Evolutionary conservation across 495 filamentous ascomycete genomes (phyloP).

Genomic region (Xylaria acuta): DNA sequence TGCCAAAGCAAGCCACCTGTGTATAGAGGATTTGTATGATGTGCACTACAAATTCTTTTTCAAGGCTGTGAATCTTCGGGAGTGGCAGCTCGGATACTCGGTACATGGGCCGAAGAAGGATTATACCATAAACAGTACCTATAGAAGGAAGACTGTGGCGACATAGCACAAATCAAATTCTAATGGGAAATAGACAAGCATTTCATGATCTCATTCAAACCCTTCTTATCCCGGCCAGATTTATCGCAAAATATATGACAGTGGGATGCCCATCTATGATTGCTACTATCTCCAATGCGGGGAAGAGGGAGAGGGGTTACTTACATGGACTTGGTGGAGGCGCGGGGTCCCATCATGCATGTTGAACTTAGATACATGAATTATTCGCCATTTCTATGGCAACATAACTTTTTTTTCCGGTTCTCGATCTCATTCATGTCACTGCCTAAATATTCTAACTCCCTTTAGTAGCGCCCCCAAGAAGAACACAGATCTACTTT

Average conservation of each 20-base stretch:
- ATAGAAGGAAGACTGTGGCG: slow-evolving; percentile 40
- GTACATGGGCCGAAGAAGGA: slow-evolving; percentile 74
- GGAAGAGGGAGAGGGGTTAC: slow-evolving; percentile 4
- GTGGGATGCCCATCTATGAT: not conserved
- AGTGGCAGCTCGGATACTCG: slow-evolving; percentile 64
- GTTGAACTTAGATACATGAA: not conserved
- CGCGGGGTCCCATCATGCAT: not conserved
- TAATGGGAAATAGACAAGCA: not conserved
- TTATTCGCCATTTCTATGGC: not conserved
- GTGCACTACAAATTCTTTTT: slow-evolving; percentile 67
- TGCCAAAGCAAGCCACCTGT: slow-evolving; percentile 66
- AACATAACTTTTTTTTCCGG: not conserved
- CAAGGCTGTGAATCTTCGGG: slow-evolving; percentile 54
- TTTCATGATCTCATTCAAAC: not conserved
- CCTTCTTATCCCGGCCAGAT: not conserved
- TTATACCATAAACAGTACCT: slow-evolving; percentile 63
- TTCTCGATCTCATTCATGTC: not conserved
- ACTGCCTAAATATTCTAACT: not conserved
- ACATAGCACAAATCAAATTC: not conserved
- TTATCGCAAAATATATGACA: not conserved
- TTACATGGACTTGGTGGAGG: too few relatives aligned
- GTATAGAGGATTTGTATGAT: slow-evolving; percentile 68
- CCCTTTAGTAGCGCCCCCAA: too few relatives aligned
- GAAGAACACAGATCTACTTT: not conserved
- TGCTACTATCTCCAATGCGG: slow-evolving; percentile 6